Conservation (phyloP, 1,284 basidiomycete genomes). For the Tetrapyrgos nigripes region DNA sequence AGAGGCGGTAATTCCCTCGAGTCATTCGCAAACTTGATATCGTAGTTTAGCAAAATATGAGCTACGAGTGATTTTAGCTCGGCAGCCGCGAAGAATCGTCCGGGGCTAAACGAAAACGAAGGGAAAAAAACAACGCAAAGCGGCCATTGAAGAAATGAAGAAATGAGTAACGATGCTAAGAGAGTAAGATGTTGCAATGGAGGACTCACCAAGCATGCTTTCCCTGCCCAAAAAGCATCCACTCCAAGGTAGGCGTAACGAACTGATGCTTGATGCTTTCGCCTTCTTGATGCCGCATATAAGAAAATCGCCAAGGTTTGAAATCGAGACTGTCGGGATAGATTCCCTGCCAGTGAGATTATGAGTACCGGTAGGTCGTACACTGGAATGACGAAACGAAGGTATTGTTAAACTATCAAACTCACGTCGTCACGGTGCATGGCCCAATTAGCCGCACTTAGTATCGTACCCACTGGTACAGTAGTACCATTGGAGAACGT, state of each 20-base stretch:
- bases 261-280: constrained; percentile 39
- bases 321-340: constrained; percentile 32
- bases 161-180: too few relatives aligned
- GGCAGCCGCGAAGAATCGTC: constrained; percentile 50
- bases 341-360: constrained; percentile 16
- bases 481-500: constrained; percentile 45
- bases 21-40: constrained; percentile 42
- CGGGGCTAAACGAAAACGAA: too few relatives aligned
- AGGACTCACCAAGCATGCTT: constrained; percentile 42
- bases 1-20: constrained; percentile 18
- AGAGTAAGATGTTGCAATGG: too few relatives aligned
- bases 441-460: constrained; percentile 32
- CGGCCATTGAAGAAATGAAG: too few relatives aligned
- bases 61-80: constrained; percentile 50
- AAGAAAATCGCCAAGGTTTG: constrained; percentile 42
- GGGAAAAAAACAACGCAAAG: too few relatives aligned
- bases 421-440: constrained; percentile 36
- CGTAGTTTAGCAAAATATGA: constrained; percentile 48
- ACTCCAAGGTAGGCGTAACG: constrained; percentile 42
- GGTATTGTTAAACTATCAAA: background rate
- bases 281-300: constrained; percentile 33
- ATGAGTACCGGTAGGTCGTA: background rate
- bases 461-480: constrained; percentile 40
- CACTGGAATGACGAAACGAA: background rate
- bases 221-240: constrained; percentile 49